Evolutionary conservation across 805 yeast species (phyloP).

Genomic region (Spathaspora girioi): DNA sequence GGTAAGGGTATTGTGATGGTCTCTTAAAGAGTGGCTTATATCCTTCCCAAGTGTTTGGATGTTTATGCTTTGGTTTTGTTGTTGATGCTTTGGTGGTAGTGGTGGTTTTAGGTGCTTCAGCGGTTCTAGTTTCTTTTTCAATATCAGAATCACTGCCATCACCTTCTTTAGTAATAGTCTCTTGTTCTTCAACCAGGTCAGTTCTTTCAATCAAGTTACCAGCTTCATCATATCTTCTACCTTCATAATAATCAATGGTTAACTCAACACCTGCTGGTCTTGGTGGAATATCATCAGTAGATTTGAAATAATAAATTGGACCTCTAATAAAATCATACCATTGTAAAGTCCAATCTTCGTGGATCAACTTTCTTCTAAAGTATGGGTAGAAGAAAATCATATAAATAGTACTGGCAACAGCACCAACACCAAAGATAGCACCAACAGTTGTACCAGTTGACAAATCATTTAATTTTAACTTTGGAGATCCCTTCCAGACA

Average conservation of each 20-base stretch:
- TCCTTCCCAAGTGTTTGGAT: conserved; percentile 28
- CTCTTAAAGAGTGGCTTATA: conserved; percentile 33
- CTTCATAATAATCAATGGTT: conserved; percentile 62
- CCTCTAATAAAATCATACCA: conserved; percentile 57
- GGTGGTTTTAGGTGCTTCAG: background rate
- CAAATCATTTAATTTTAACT: conserved; percentile 51
- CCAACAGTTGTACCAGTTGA: conserved; percentile 52
- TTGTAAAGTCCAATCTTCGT: conserved; percentile 64
- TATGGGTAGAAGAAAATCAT: conserved; percentile 56
- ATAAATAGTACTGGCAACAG: conserved; percentile 50
- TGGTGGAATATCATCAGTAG: conserved; percentile 61
- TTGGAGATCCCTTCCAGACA: conserved; percentile 80
- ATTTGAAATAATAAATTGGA: conserved; percentile 51
- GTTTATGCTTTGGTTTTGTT: conserved; percentile 14
- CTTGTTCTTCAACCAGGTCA: conserved; percentile 1
- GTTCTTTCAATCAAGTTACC: conserved; percentile 8
- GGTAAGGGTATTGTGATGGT: conserved; percentile 49
- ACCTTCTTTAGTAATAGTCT: conserved; percentile 7
- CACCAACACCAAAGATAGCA: conserved; percentile 63
- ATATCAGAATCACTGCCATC: conserved; percentile 1
- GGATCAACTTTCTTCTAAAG: conserved; percentile 55
- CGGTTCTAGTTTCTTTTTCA: conserved; percentile 4
- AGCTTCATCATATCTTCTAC: conserved; percentile 42
- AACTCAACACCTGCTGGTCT: conserved; percentile 55
- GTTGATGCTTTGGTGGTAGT: background rate